Percentiles rank a stretch among this genome's conserved stretches.
Conservation (phyloP, 2,329 filamentous ascomycete genomes). For the Ophiostoma sp. region DNA sequence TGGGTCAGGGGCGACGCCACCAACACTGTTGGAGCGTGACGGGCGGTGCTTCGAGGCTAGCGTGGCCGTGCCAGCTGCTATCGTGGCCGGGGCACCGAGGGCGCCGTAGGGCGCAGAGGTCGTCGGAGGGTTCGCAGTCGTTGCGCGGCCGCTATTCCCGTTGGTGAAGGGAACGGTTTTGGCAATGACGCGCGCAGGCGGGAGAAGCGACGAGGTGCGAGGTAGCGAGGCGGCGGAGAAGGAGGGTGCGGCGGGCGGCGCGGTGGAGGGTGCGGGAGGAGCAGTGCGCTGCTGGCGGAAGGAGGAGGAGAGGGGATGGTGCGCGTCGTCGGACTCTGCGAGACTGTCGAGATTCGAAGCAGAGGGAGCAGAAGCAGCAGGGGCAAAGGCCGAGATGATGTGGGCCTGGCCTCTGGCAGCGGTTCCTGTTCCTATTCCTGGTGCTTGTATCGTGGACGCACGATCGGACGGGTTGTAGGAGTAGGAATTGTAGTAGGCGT, state of each 20-base stretch:
- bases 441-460: background rate
- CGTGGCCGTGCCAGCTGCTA: background rate
- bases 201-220: constrained; percentile 48
- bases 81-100: constrained; percentile 30
- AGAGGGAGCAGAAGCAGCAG: background rate
- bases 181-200: constrained; percentile 38
- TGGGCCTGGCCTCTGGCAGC: background rate
- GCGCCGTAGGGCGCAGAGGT: constrained; percentile 24
- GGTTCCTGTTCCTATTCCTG: background rate
- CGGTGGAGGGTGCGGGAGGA: constrained; percentile 23
- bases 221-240: constrained; percentile 40
- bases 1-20: constrained; percentile 43
- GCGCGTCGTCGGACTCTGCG: constrained; percentile 4
- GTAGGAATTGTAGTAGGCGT: constrained; percentile 17
- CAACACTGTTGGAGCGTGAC: constrained; percentile 42
- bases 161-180: constrained; percentile 12
- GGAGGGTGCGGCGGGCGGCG: constrained; percentile 27
- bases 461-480: constrained; percentile 20
- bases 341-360: background rate
- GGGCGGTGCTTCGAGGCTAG: constrained; percentile 32
- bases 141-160: background rate
- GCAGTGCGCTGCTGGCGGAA: constrained; percentile 6
- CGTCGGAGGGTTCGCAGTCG: background rate
- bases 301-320: background rate
- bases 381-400: constrained; percentile 22